These are phyloP conservation scores for Nannizzia gypsea DNA, from an alignment of 2,329 filamentous ascomycete species.

Conservation along the genomic window DNA sequence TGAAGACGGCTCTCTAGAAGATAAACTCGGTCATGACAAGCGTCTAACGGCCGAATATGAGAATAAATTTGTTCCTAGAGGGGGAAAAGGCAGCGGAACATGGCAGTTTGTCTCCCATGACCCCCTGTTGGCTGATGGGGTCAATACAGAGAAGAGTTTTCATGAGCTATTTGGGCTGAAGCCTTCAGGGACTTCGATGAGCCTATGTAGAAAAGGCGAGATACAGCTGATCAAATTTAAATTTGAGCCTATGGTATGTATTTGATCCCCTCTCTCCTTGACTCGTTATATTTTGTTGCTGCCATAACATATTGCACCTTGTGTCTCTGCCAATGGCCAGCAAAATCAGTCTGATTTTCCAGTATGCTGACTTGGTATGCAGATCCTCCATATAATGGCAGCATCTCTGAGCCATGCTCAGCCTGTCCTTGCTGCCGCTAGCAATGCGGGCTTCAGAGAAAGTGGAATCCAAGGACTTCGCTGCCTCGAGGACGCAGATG, in stretches of 20 bases:
- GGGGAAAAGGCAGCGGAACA: constrained; percentile 71
- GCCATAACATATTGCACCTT: neutral
- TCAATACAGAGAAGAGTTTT: constrained; percentile 22
- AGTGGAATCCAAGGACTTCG: constrained; percentile 63
- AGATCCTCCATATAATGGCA: constrained; percentile 84
- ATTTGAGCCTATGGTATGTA: constrained; percentile 82
- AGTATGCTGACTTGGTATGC: neutral
- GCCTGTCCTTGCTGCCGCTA: constrained; percentile 59
- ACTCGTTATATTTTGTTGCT: neutral
- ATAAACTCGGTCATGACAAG: neutral
- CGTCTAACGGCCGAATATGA: constrained; percentile 10
- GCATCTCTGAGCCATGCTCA: constrained; percentile 66
- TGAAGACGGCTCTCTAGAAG: neutral
- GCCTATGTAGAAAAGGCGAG: constrained; percentile 36
- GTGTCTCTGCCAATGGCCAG: neutral
- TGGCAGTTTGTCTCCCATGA: constrained; percentile 89
- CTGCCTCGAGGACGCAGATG: constrained; percentile 27
- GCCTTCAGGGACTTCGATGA: constrained; percentile 21
- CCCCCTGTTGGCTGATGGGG: constrained; percentile 37
- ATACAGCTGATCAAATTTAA: constrained; percentile 62
- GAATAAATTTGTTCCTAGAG: constrained; percentile 46
- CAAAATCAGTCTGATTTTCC: neutral
- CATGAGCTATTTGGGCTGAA: constrained; percentile 35
- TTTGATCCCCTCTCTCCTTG: too few relatives aligned
- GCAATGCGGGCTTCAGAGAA: constrained; percentile 78